Percentiles rank a stretch among this genome's conserved stretches.
Evolutionary conservation across 2,329 filamentous ascomycete genomes (phyloP).

Genomic region (Amphichorda felina): DNA sequence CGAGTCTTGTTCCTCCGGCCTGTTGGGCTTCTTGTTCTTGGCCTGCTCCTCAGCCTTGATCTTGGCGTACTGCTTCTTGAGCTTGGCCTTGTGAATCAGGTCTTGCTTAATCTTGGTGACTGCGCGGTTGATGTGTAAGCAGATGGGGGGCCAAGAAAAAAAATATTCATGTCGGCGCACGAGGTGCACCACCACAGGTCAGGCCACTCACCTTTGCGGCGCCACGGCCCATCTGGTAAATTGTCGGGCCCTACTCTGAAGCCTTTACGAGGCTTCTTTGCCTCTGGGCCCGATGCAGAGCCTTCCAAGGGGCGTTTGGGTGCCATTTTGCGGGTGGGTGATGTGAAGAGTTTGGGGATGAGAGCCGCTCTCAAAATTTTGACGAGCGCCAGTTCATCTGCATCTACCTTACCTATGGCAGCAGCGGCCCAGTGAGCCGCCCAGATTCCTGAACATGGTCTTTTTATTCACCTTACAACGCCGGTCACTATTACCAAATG

Average conservation of each 20-base stretch:
- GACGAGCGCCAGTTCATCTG: too few relatives aligned
- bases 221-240: conserved; percentile 79
- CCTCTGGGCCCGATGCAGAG: conserved; percentile 17
- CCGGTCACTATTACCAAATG: too few relatives aligned
- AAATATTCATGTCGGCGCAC: neutral
- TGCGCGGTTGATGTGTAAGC: conserved; percentile 18
- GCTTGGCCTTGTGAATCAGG: conserved; percentile 83
- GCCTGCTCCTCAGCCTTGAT: conserved; percentile 45
- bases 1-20: conserved; percentile 8
- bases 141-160: neutral
- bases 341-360: neutral
- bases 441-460: too few relatives aligned
- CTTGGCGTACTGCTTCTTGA: conserved; percentile 88
- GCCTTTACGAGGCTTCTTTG: conserved; percentile 51
- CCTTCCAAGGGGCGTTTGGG: conserved; percentile 40
- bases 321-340: conserved; percentile 31
- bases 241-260: conserved; percentile 85
- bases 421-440: too few relatives aligned
- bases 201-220: conserved; percentile 51
- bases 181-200: neutral
- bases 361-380: too few relatives aligned
- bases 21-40: conserved; percentile 5
- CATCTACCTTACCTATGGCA: too few relatives aligned
- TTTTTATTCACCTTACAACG: too few relatives aligned
- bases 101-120: conserved; percentile 82